Evolutionary conservation across 2,329 filamentous ascomycete genomes (phyloP).

Genomic region (Aspergillus sp.): DNA sequence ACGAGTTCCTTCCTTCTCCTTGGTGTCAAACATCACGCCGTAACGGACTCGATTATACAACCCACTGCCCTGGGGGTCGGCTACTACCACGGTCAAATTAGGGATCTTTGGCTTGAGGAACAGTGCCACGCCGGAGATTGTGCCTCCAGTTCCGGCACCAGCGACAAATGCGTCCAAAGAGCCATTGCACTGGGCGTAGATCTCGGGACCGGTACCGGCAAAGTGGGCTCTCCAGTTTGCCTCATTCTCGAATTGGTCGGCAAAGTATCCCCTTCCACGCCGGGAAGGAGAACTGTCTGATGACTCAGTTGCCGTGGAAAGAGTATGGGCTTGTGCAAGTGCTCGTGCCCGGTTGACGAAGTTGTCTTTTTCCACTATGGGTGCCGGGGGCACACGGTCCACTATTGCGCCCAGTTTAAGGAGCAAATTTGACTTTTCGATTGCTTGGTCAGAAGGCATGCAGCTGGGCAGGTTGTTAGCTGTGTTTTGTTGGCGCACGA

Average conservation of each 20-base stretch:
- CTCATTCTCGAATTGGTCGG: conserved; percentile 90
- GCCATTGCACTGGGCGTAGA: conserved; percentile 74
- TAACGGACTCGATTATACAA: conserved; percentile 89
- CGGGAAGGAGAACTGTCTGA: conserved; percentile 36
- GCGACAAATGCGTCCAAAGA: conserved; percentile 83
- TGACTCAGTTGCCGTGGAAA: conserved; percentile 24
- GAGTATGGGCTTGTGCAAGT: conserved; percentile 72
- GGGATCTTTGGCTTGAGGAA: conserved; percentile 75
- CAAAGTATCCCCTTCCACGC: conserved; percentile 81
- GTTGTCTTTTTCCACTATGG: conserved; percentile 89
- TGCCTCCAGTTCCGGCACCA: conserved; percentile 92
- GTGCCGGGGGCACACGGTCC: conserved; percentile 84
- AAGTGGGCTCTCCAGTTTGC: conserved; percentile 89
- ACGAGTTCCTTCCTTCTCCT: conserved; percentile 86
- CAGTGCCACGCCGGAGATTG: conserved; percentile 80
- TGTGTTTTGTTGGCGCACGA: neutral
- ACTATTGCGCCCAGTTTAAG: conserved; percentile 89
- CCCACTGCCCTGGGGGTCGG: conserved; percentile 91
- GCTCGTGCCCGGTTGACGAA: conserved; percentile 89
- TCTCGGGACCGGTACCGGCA: conserved; percentile 82
- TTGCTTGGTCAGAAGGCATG: conserved; percentile 90
- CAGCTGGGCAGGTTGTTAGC: conserved; percentile 49
- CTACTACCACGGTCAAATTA: conserved; percentile 71
- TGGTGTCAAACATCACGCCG: conserved; percentile 91
- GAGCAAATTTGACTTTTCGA: conserved; percentile 86